Conservation (phyloP, 2,329 filamentous ascomycete genomes). For the Boeremia exigua region DNA sequence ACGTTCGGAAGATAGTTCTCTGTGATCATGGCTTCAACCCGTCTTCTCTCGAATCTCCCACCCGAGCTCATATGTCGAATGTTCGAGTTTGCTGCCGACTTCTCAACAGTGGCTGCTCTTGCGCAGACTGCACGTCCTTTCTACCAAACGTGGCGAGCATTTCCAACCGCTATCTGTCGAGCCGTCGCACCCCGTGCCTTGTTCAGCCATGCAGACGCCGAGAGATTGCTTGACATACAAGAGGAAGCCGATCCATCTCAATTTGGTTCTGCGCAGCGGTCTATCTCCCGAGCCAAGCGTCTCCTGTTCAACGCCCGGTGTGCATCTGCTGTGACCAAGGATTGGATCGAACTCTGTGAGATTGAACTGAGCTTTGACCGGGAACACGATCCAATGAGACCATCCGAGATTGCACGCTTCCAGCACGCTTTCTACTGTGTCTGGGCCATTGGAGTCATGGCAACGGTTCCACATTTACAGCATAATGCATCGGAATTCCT, state of each 20-base stretch:
- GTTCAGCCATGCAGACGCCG: neutral
- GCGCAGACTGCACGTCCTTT: slow-evolving; percentile 23
- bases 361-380: slow-evolving; percentile 16
- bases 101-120: slow-evolving; percentile 23
- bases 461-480: slow-evolving; percentile 4
- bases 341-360: slow-evolving; percentile 11
- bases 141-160: slow-evolving; percentile 21
- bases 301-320: slow-evolving; percentile 18
- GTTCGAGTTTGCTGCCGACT: slow-evolving; percentile 22
- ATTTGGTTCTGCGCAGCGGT: neutral
- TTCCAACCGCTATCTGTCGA: slow-evolving; percentile 20
- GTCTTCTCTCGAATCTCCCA: slow-evolving; percentile 18
- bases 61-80: slow-evolving; percentile 26
- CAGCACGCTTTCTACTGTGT: slow-evolving; percentile 19
- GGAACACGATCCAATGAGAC: slow-evolving; percentile 8
- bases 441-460: slow-evolving; percentile 12
- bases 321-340: slow-evolving; percentile 15
- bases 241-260: neutral
- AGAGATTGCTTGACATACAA: neutral
- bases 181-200: slow-evolving; percentile 19
- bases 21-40: slow-evolving; percentile 9
- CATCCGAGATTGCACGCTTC: slow-evolving; percentile 19
- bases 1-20: neutral
- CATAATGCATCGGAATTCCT: slow-evolving; percentile 11
- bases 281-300: slow-evolving; percentile 15